Percentiles rank a stretch among this genome's conserved stretches.
Conservation (phyloP, 2,329 filamentous ascomycete species). For the Ceratocystis papillata region DNA sequence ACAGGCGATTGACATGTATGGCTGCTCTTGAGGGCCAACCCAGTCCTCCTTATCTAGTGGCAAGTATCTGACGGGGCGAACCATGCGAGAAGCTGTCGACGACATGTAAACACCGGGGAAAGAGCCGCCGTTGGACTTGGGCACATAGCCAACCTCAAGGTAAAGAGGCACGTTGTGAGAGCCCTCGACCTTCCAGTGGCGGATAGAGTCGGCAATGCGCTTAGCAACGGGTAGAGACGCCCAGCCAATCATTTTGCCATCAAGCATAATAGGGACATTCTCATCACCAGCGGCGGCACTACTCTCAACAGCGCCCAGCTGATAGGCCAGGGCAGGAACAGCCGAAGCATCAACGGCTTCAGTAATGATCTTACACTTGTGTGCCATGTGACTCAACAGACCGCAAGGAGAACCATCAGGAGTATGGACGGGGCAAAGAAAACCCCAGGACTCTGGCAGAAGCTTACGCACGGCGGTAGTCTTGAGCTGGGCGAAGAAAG, state of each 20-base stretch:
- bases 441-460: slow-evolving; percentile 94
- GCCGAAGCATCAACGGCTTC: slow-evolving; percentile 60
- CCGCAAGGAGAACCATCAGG: slow-evolving; percentile 94
- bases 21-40: slow-evolving; percentile 89
- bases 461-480: slow-evolving; percentile 95
- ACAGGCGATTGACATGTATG: slow-evolving; percentile 95
- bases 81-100: slow-evolving; percentile 74
- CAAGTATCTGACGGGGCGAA: slow-evolving; percentile 84
- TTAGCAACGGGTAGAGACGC: slow-evolving; percentile 75
- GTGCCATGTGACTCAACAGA: slow-evolving; percentile 84
- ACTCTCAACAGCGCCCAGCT: slow-evolving; percentile 65
- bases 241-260: slow-evolving; percentile 82
- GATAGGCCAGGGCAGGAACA: slow-evolving; percentile 61
- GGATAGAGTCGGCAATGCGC: slow-evolving; percentile 71
- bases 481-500: slow-evolving; percentile 95
- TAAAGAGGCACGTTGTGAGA: slow-evolving; percentile 67
- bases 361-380: slow-evolving; percentile 87
- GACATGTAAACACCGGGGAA: slow-evolving; percentile 95
- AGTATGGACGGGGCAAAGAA: slow-evolving; percentile 93
- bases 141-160: slow-evolving; percentile 86
- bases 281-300: slow-evolving; percentile 72
- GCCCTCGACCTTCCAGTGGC: slow-evolving; percentile 92
- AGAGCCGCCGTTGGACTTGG: slow-evolving; percentile 78
- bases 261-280: slow-evolving; percentile 79
- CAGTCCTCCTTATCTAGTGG: slow-evolving; percentile 76